Conservation (phyloP, 805 yeast genomes). For the Saccharomycopsis sp. region DNA sequence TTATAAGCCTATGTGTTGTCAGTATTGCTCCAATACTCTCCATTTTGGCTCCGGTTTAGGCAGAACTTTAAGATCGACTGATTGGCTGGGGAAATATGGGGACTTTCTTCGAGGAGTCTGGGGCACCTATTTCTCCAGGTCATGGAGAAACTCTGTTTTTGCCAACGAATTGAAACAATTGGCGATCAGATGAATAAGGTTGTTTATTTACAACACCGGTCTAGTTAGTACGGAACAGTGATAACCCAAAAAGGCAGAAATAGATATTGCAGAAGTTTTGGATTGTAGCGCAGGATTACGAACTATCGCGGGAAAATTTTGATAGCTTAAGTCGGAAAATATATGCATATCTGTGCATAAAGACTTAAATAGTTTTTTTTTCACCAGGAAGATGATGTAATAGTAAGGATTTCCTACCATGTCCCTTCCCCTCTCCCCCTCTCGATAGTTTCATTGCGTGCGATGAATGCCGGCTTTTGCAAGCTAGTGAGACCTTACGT, state of each 20-base stretch:
- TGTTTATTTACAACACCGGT: no score
- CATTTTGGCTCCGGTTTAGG: not conserved
- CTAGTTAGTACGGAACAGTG: not conserved
- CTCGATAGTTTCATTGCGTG: not conserved
- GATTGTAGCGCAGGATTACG: not conserved
- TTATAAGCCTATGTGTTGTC: no score
- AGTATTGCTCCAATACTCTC: not conserved
- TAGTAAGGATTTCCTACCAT: not conserved
- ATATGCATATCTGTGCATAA: not conserved
- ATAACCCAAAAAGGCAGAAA: not conserved
- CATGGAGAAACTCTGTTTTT: not conserved
- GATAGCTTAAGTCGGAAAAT: not conserved
- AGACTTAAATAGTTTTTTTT: not conserved
- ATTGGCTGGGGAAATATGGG: not conserved
- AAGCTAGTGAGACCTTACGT: not conserved
- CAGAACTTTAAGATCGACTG: not conserved
- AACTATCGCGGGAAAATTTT: not conserved
- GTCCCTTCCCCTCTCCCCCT: not conserved
- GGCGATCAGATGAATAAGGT: not conserved
- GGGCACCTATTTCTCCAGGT: not conserved
- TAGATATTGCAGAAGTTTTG: not conserved
- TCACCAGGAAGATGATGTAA: no score
- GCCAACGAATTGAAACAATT: not conserved
- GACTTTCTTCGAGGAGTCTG: not conserved
- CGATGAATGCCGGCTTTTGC: not conserved